Percentiles rank a stretch among this genome's conserved stretches.
Evolutionary conservation across 1,139 yeast genomes (phyloP).

Genomic region (Zygosaccharomyces pseudobailii): DNA sequence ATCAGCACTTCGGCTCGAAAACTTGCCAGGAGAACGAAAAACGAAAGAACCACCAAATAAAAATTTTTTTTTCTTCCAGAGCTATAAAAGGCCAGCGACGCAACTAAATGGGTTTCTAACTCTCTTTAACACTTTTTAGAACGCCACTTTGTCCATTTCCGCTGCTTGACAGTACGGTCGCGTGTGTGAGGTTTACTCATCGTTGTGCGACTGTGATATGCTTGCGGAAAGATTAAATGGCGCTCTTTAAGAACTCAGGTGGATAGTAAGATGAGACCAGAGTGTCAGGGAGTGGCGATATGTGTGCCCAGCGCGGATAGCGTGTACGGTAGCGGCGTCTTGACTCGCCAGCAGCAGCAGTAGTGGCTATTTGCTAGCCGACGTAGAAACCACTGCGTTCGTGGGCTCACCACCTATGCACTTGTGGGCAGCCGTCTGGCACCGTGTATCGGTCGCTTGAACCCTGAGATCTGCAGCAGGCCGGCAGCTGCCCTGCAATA

Average conservation of each 20-base stretch:
- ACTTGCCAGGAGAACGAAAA: not conserved
- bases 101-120: not conserved
- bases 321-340: too few relatives aligned
- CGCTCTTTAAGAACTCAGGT: constrained; percentile 54
- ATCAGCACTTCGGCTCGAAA: constrained; percentile 1
- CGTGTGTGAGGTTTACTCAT: constrained; percentile 23
- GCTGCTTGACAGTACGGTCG: constrained; percentile 43
- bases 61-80: not conserved
- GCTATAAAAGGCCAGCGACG: not conserved
- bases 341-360: too few relatives aligned
- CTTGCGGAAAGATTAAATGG: constrained; percentile 41
- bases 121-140: constrained; percentile 4
- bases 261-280: constrained; percentile 46
- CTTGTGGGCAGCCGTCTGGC: too few relatives aligned
- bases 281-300: constrained; percentile 58
- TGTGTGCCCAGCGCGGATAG: constrained; percentile 7
- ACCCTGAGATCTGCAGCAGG: too few relatives aligned
- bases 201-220: constrained; percentile 31
- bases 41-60: not conserved
- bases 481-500: too few relatives aligned
- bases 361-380: too few relatives aligned
- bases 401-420: too few relatives aligned
- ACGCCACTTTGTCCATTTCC: constrained; percentile 40
- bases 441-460: too few relatives aligned
- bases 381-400: too few relatives aligned